phyloP scores from a whole-genome alignment of 2,329 filamentous ascomycete species.

The Volutella citrinella region DNA sequence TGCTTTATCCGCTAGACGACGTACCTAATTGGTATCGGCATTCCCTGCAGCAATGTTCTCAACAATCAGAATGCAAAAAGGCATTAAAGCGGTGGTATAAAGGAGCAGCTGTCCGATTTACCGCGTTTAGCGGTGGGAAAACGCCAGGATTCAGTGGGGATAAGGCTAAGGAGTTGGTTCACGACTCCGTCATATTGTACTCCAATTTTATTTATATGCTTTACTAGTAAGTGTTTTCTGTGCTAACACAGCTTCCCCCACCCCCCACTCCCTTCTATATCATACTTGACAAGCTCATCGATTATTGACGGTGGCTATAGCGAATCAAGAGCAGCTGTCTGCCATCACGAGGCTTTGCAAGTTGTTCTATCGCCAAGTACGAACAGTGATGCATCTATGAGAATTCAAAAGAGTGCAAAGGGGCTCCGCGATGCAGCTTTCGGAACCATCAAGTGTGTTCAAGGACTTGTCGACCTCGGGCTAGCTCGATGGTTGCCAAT shows the following conservation, averaged over 20 bases:
- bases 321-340: slow-evolving; percentile 16
- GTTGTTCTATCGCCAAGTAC: too few species aligned
- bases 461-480: slow-evolving; percentile 16
- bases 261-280: slow-evolving; percentile 11
- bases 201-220: too few species aligned
- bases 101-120: slow-evolving; percentile 15
- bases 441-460: slow-evolving; percentile 19
- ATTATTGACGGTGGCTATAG: slow-evolving; percentile 23
- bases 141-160: slow-evolving; percentile 1
- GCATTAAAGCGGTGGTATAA: slow-evolving; percentile 19
- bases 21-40: slow-evolving; percentile 19
- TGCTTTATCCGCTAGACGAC: slow-evolving; percentile 18
- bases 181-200: slow-evolving; percentile 10
- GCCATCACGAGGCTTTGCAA: slow-evolving; percentile 21
- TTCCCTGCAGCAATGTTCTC: slow-evolving; percentile 13
- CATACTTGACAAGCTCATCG: slow-evolving; percentile 20
- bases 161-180: not conserved
- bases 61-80: slow-evolving; percentile 21
- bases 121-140: slow-evolving; percentile 12
- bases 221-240: too few species aligned
- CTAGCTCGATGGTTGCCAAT: slow-evolving; percentile 21
- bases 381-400: too few species aligned
- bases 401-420: too few species aligned
- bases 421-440: too few species aligned
- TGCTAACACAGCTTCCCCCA: too few species aligned